phyloP scores from a whole-genome alignment of 148 eudicot genomes.

The Vaccinium macrocarpon region DNA sequence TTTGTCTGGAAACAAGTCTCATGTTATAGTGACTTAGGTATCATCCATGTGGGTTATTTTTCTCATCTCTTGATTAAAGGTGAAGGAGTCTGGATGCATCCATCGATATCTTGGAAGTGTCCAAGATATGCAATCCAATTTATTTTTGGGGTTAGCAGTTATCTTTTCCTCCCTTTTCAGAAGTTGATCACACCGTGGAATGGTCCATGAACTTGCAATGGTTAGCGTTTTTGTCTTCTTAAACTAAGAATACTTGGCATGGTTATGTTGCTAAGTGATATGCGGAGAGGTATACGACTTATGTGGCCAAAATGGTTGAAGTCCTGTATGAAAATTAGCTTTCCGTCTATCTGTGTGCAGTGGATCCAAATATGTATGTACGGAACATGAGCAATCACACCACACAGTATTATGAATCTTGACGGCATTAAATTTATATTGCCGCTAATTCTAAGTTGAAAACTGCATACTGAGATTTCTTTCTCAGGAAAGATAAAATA shows the following conservation, averaged over 20 bases:
- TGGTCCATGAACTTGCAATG: neutral
- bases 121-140: neutral
- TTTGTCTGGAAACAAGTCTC: neutral
- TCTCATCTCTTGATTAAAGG: neutral
- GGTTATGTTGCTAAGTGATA: neutral
- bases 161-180: neutral
- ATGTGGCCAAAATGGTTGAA: neutral
- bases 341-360: neutral
- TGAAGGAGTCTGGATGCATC: neutral
- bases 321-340: neutral
- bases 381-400: neutral
- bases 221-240: neutral
- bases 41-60: neutral
- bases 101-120: neutral
- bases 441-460: neutral
- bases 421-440: neutral
- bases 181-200: neutral
- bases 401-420: neutral
- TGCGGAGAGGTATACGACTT: neutral
- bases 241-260: slow-evolving; percentile 1
- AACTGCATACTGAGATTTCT: neutral
- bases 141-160: neutral
- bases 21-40: neutral
- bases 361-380: neutral
- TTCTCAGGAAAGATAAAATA: neutral